These are phyloP conservation scores for Dioscorea alata DNA, from an alignment of 106 monocot species.

Conservation along the genomic window DNA sequence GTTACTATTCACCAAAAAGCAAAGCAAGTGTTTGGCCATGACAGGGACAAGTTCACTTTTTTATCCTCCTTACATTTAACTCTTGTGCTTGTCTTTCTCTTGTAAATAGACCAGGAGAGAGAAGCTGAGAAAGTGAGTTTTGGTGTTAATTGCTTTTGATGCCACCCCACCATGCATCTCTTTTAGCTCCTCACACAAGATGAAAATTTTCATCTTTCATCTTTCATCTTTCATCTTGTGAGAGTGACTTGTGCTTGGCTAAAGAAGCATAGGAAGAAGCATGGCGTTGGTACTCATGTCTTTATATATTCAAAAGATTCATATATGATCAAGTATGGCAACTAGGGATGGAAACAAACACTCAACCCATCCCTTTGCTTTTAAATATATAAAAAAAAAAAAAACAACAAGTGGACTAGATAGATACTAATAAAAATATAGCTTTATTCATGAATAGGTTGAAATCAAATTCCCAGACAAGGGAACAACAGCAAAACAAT, in stretches of 20 bases:
- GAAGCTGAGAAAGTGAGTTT: not conserved
- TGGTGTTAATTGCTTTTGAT: not conserved
- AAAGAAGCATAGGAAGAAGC: constrained; percentile 13
- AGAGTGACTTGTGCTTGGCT: not conserved
- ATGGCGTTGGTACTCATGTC: constrained; percentile 1
- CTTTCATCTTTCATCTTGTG: constrained; percentile 5
- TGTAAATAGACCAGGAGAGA: not conserved
- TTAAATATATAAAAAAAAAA: not conserved
- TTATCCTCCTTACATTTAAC: not conserved
- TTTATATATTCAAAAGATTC: too few relatives aligned
- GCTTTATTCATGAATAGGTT: not conserved
- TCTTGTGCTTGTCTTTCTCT: not conserved
- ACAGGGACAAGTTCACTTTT: constrained; percentile 20
- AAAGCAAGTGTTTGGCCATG: constrained; percentile 15
- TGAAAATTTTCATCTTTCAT: constrained; percentile 2
- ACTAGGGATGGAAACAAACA: constrained; percentile 1
- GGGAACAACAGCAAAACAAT: constrained; percentile 13
- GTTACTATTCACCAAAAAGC: constrained; percentile 1
- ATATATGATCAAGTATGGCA: not conserved
- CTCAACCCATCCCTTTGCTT: not conserved
- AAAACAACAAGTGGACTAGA: not conserved
- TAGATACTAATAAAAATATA: not conserved
- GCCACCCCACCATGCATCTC: not conserved
- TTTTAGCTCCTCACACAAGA: constrained; percentile 7
- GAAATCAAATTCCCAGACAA: constrained; percentile 1